phyloP scores from a whole-genome alignment of 2,329 filamentous ascomycete genomes.

The Claviceps sp. region DNA sequence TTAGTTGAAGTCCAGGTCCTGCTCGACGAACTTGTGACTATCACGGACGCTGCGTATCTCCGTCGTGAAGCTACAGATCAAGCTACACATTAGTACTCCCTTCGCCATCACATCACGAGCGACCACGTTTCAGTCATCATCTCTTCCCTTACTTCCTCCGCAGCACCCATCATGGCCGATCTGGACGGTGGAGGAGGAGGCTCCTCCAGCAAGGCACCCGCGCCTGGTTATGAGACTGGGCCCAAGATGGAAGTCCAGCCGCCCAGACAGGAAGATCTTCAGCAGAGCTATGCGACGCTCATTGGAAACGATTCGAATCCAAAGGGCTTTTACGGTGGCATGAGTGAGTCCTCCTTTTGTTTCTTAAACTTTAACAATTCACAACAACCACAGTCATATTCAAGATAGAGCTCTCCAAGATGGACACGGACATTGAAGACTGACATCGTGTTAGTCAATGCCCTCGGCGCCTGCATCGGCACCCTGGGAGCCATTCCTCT shows the following conservation, averaged over 20 bases:
- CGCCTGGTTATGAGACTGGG: slow-evolving; percentile 16
- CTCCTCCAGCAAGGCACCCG: slow-evolving; percentile 18
- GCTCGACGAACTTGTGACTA: too few relatives aligned
- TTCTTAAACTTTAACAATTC: background rate
- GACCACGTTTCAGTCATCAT: slow-evolving; percentile 2
- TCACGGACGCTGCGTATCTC: too few relatives aligned
- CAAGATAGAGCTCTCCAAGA: background rate
- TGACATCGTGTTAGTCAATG: slow-evolving; percentile 43
- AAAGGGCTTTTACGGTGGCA: slow-evolving; percentile 78
- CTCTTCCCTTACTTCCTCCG: slow-evolving; percentile 9
- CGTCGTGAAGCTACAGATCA: background rate
- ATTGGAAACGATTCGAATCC: slow-evolving; percentile 52
- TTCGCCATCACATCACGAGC: background rate
- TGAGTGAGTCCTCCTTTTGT: slow-evolving; percentile 46
- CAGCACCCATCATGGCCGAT: slow-evolving; percentile 9
- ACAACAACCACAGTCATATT: background rate
- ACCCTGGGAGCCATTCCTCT: slow-evolving; percentile 77
- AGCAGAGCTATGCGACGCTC: slow-evolving; percentile 61
- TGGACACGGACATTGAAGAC: too few relatives aligned
- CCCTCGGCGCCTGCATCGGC: slow-evolving; percentile 61
- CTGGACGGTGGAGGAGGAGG: slow-evolving; percentile 15
- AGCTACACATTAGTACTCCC: background rate
- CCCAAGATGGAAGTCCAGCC: slow-evolving; percentile 60
- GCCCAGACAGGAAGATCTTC: slow-evolving; percentile 69
- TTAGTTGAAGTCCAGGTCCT: too few relatives aligned